phyloP scores from a whole-genome alignment of 179 eudicot genomes.

The Nepenthes alata region DNA sequence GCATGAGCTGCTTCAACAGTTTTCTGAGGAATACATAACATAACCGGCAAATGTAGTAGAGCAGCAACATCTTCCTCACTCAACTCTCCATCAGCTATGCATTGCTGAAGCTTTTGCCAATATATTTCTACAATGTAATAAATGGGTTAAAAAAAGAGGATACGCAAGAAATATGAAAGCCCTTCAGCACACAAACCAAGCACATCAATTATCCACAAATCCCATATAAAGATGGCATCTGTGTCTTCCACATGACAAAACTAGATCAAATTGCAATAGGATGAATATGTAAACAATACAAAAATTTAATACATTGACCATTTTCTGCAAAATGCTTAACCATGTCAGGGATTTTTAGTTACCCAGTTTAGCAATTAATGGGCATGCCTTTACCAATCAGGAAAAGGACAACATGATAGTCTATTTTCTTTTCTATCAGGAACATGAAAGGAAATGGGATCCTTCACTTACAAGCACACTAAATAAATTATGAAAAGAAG shows the following conservation, averaged over 20 bases:
- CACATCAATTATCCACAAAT: not conserved
- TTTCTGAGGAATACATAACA: constrained; percentile 79
- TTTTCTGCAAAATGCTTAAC: too few species aligned
- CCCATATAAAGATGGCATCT: too few species aligned
- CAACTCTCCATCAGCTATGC: constrained; percentile 67
- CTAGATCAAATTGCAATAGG: too few species aligned
- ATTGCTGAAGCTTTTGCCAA: constrained; percentile 76
- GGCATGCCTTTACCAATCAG: too few species aligned
- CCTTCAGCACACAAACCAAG: not conserved
- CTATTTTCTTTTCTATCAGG: not conserved
- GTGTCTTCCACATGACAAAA: too few species aligned
- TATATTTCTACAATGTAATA: constrained; percentile 49
- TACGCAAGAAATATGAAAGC: not conserved
- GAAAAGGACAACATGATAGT: not conserved
- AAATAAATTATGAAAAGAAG: not conserved
- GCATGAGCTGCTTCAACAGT: constrained; percentile 83
- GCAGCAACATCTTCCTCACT: constrained; percentile 66
- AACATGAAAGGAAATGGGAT: not conserved
- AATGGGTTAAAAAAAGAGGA: not conserved
- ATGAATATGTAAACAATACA: too few species aligned
- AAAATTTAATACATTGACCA: too few species aligned
- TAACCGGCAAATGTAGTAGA: constrained; percentile 57
- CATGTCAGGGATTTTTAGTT: too few species aligned
- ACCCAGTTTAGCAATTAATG: too few species aligned
- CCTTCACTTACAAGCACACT: not conserved